Evolutionary conservation across 257 asterid genomes (phyloP).

Genomic region (Petunia axillaris): DNA sequence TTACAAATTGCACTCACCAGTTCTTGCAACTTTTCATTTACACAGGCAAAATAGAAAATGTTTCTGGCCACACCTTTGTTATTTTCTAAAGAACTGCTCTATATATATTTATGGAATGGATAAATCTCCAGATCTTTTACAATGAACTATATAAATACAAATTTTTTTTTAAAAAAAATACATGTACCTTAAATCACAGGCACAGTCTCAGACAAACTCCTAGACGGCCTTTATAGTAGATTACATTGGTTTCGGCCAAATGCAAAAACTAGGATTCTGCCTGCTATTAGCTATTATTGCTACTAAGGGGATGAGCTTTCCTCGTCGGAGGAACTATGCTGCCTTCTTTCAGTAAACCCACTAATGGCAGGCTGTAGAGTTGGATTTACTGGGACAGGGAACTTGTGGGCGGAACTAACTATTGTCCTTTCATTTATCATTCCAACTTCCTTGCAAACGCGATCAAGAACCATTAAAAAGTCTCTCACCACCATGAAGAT

Average conservation of each 20-base stretch:
- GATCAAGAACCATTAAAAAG: constrained; percentile 72
- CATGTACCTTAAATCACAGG: constrained; percentile 39
- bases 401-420: constrained; percentile 71
- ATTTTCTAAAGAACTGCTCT: constrained; percentile 35
- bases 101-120: constrained; percentile 38
- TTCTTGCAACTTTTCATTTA: background rate
- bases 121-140: constrained; percentile 39
- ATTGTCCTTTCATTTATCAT: constrained; percentile 78
- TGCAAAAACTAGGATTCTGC: constrained; percentile 25
- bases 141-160: constrained; percentile 56
- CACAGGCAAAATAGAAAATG: constrained; percentile 3
- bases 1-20: background rate
- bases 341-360: constrained; percentile 44
- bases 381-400: constrained; percentile 92
- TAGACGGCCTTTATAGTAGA: constrained; percentile 36
- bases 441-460: constrained; percentile 94
- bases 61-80: background rate
- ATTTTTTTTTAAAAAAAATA: constrained; percentile 27
- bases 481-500: constrained; percentile 95
- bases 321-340: constrained; percentile 51
- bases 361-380: constrained; percentile 60
- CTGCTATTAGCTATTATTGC: constrained; percentile 3
- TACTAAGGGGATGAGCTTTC: constrained; percentile 45
- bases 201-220: constrained; percentile 40
- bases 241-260: constrained; percentile 39